These are phyloP conservation scores for Apium graveolens DNA, from an alignment of 129 eudicot species.

Conservation along the genomic window DNA sequence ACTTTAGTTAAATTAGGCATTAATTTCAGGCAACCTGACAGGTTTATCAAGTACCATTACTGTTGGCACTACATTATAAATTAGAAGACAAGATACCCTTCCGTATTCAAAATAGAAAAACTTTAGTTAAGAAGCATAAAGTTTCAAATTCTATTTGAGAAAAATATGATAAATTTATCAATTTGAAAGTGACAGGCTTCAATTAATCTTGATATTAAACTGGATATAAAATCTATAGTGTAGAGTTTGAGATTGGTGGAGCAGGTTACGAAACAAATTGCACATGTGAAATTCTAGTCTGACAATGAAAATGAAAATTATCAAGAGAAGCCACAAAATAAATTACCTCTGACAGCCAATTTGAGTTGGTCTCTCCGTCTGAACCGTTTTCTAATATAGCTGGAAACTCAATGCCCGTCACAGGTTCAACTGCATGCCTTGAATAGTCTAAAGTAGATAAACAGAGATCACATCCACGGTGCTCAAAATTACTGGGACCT, in stretches of 20 bases:
- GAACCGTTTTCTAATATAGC: too few relatives aligned
- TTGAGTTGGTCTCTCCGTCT: constrained; percentile 42
- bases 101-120: too few relatives aligned
- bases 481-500: constrained; percentile 54
- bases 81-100: too few relatives aligned
- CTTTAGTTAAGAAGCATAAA: too few relatives aligned
- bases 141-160: too few relatives aligned
- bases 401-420: too few relatives aligned
- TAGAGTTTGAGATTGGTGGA: not conserved
- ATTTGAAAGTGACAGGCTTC: not conserved
- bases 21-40: too few relatives aligned
- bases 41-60: too few relatives aligned
- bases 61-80: too few relatives aligned
- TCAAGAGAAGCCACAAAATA: not conserved
- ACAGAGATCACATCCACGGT: constrained; percentile 36
- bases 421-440: constrained; percentile 58
- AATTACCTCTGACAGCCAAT: constrained; percentile 64
- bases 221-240: not conserved
- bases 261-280: not conserved
- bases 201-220: too few relatives aligned
- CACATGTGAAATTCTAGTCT: not conserved
- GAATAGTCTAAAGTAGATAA: constrained; percentile 28
- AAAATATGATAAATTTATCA: too few relatives aligned
- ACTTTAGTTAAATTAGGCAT: too few relatives aligned
- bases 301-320: not conserved